These are phyloP conservation scores for Xylona heveae DNA, from an alignment of 495 filamentous ascomycete species.

Conservation along the genomic window DNA sequence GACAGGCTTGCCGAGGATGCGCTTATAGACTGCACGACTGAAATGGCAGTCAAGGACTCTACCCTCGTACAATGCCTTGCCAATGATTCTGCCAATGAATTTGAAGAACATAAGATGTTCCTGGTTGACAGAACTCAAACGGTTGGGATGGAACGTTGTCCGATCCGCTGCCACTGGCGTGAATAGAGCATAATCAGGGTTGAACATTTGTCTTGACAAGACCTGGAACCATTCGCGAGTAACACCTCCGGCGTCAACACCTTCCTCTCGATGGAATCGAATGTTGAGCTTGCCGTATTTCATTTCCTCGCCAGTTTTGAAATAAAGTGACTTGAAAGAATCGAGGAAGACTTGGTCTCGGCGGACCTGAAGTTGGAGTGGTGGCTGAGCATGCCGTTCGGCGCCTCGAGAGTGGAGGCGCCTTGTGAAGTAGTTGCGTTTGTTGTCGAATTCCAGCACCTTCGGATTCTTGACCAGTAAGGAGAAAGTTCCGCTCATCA, in stretches of 20 bases:
- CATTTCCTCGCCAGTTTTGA: conserved; percentile 85
- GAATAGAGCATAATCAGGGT: conserved; percentile 92
- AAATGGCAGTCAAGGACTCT: conserved; percentile 97
- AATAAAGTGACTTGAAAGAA: conserved; percentile 89
- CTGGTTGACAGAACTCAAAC: conserved; percentile 74
- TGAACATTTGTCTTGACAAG: conserved; percentile 94
- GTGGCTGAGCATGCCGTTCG: conserved; percentile 43
- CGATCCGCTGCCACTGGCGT: conserved; percentile 93
- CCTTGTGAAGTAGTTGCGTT: conserved; percentile 96
- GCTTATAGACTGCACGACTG: conserved; percentile 94
- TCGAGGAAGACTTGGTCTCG: conserved; percentile 96
- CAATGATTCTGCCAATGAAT: conserved; percentile 96
- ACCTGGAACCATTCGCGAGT: conserved; percentile 99
- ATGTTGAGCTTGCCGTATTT: conserved; percentile 97
- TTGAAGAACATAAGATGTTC: conserved; percentile 98
- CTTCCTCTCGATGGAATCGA: conserved; percentile 91
- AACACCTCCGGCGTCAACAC: conserved; percentile 93
- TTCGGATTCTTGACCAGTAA: conserved; percentile 95
- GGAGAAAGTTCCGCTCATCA: conserved; percentile 96
- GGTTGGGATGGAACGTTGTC: conserved; percentile 97
- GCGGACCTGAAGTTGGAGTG: conserved; percentile 75
- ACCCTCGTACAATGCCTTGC: conserved; percentile 93
- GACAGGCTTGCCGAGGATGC: conserved; percentile 80
- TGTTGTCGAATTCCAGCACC: conserved; percentile 98
- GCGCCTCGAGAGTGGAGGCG: conserved; percentile 60